Evolutionary conservation across 2,329 filamentous ascomycete genomes (phyloP), one percentile per base, ranked within the genome.

Genomic region (Aureobasidium sp.): DNA sequence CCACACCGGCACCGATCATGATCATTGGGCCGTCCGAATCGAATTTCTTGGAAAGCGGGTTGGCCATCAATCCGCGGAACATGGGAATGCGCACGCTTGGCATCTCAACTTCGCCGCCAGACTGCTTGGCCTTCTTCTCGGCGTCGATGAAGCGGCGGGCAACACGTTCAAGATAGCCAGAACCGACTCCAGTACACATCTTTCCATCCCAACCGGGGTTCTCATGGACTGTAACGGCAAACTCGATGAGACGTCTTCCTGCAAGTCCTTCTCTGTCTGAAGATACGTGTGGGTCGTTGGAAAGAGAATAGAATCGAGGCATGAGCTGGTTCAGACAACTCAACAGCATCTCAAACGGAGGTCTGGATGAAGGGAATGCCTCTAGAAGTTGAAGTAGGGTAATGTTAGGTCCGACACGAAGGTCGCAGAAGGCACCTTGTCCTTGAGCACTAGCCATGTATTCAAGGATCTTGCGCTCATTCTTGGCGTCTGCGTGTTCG

Each of bases 41-140:
- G 71, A 97, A 99, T 71, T 97, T 86, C 71, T 87, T 88, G 11
- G 92, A 94, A 1, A 99, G 83, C 0, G 94, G 94, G 74, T 99
- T 99, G 64, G 91, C 87, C 94, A 99, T 99, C 47, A 99, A 81
- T 0, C 94, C 94, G 70, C 96, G 91, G 83, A 99, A 99, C 90
- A 99, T 97, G 68, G 94, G 94, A 5, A 97, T 80, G 67, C 90
- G 86, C 16, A 97, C 71, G 66, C 91, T 83, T 3, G 84, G 76
- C 57, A 70, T 76, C 62, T 80, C 77, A 37, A 78, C 71, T 76
- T 80, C 66, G 53, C 76, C 63, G 27, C 68, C 66, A 2, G 69
- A 70, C 21, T 69, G 66, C 49, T 74, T 74, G 50, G 87, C 88
- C 2, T 80, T 76, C 37, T 80, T 76, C 71, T 90, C 85, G 0